Conservation (phyloP, 2,329 filamentous ascomycete species). For the Apiospora malaysiana region DNA sequence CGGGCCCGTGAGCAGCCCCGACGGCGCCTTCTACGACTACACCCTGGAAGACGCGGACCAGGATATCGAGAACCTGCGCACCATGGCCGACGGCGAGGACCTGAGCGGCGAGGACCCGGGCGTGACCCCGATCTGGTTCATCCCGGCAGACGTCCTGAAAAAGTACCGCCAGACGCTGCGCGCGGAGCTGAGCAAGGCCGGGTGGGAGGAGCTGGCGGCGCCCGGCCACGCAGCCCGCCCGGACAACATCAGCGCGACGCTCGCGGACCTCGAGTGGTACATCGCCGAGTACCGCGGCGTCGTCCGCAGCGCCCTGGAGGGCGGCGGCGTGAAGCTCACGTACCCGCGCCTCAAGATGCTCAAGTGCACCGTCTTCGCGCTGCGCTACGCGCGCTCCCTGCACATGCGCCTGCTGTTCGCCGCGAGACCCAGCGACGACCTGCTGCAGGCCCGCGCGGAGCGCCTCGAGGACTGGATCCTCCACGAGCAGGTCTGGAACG, state of each 20-base stretch:
- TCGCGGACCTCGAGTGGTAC: not conserved
- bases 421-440: not conserved
- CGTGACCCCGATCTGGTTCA: not conserved
- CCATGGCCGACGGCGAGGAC: not conserved
- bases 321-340: not conserved
- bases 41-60: not conserved
- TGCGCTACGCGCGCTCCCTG: not conserved
- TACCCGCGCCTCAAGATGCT: not conserved
- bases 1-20: too few relatives aligned
- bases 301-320: not conserved
- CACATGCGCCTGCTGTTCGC: not conserved
- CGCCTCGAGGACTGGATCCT: not conserved
- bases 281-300: not conserved
- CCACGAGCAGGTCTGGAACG: conserved; percentile 8
- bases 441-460: not conserved
- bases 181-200: too few relatives aligned
- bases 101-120: not conserved
- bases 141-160: not conserved
- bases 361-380: not conserved
- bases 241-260: not conserved
- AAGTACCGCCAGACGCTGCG: not conserved
- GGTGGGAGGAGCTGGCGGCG: too few relatives aligned
- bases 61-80: not conserved
- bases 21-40: not conserved
- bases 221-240: too few relatives aligned